Evolutionary conservation across 345 rosid species (phyloP), one percentile per base, ranked within the genome.

Genomic region (Populus pruinosa): DNA sequence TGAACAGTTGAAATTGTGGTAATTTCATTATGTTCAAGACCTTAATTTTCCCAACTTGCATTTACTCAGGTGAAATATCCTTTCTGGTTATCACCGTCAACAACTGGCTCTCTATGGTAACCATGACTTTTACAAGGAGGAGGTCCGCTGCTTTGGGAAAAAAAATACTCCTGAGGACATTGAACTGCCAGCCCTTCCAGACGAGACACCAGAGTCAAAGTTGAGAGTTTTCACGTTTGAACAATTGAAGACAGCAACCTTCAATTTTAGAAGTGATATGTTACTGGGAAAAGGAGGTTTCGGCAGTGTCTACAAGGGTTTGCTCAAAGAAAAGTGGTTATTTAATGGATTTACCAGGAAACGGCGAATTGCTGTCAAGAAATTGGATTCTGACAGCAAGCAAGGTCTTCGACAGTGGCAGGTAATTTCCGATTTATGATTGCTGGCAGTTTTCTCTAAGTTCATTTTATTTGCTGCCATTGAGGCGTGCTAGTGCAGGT

Each of bases 231-330:
- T 78, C 67, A 78, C 81, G 6, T 78, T 64, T 50, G 76, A 65
- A 10, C 39, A 78, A 78, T 10, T 78, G 67, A 50, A 67, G 11
- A 76, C 72, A 35, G 76, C 76, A 5, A 64, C 81, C n/a, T 63
- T 38, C 12, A 64, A 72, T 72, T 78, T 78, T 72, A 64, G 44
- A 36, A 17, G 21, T 10, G 33, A 66, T 23, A 49, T 36, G 81
- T 29, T 65, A 38, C 33, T 78, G 20, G 81, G 81, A 25, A 72
- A 47, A 38, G 81, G 81, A 35, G 76, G 81, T 29, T 71, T 78
- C 36, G 81, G 81, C 6, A 14, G 50, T 47, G 50, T 36, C 67
- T 72, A 64, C 18, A 78, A 72, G 72, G 81, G 81, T 62, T 78
- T 55, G 71, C 75, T 78, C 72, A 66, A 36, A 70, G 76, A 65